A percentile compares a stretch with the other conserved stretches of the same genome.
Evolutionary conservation across 768 basidiomycete species (phyloP).

Genomic region (Tylopilus subfusipes): DNA sequence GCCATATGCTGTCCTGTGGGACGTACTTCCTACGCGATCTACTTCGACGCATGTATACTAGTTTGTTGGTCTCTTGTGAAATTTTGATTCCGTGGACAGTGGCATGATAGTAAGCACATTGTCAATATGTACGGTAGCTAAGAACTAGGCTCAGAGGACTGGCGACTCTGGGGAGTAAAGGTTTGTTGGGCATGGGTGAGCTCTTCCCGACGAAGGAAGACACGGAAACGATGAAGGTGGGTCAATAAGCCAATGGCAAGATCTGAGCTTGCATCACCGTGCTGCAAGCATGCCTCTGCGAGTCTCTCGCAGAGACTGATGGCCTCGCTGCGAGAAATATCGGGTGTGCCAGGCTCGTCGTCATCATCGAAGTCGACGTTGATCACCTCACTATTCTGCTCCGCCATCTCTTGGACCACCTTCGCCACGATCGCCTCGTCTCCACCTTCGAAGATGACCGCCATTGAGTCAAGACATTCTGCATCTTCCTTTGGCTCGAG

Average conservation of each 20-base stretch:
- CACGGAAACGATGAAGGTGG: not conserved
- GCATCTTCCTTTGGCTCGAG: not conserved
- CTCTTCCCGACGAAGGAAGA: not conserved
- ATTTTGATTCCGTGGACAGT: not conserved
- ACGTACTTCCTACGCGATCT: not conserved
- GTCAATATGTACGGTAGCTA: too few relatives aligned
- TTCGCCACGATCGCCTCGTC: not conserved
- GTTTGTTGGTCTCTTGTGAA: not conserved
- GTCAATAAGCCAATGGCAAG: not conserved
- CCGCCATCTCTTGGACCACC: not conserved
- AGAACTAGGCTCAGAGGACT: not conserved
- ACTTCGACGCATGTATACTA: constrained; percentile 1
- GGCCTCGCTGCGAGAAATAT: not conserved
- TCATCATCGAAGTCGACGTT: not conserved
- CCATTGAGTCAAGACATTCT: not conserved
- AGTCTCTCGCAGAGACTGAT: not conserved
- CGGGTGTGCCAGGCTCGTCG: not conserved
- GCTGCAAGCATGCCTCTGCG: not conserved
- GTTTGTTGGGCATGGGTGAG: not conserved
- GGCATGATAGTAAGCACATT: too few relatives aligned
- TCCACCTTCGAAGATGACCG: not conserved
- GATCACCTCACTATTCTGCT: not conserved
- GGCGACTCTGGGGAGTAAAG: not conserved
- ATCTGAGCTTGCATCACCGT: not conserved
- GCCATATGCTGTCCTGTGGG: not conserved